Evolutionary conservation across 2,329 filamentous ascomycete species (phyloP).

Genomic region (Xylaria sp.): DNA sequence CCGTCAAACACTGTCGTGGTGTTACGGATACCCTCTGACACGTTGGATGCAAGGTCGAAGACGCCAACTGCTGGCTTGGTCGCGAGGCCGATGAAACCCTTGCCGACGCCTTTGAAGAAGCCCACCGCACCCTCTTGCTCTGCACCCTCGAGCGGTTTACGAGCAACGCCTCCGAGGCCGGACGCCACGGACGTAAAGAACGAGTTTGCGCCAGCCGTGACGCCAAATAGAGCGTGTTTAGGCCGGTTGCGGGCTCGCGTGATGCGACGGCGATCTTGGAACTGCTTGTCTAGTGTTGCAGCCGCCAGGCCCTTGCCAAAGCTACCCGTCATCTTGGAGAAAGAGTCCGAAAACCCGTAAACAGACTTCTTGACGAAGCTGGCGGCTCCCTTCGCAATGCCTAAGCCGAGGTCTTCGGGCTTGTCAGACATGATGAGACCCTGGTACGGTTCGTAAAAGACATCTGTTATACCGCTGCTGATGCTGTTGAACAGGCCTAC

Average conservation of each 20-base stretch:
- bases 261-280: slow-evolving; percentile 94
- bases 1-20: slow-evolving; percentile 98
- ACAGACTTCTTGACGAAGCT: slow-evolving; percentile 99
- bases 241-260: slow-evolving; percentile 89
- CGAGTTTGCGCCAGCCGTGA: slow-evolving; percentile 92
- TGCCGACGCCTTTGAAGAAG: slow-evolving; percentile 97
- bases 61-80: slow-evolving; percentile 97
- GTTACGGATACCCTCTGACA: slow-evolving; percentile 96
- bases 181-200: slow-evolving; percentile 91
- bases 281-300: slow-evolving; percentile 96
- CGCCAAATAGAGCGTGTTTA: slow-evolving; percentile 95
- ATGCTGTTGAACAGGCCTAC: slow-evolving; percentile 98
- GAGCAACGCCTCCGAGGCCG: slow-evolving; percentile 88
- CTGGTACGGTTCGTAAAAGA: slow-evolving; percentile 99
- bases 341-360: slow-evolving; percentile 94
- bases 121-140: slow-evolving; percentile 93
- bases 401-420: slow-evolving; percentile 91
- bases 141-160: slow-evolving; percentile 92
- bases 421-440: slow-evolving; percentile 94
- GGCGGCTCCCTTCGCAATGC: slow-evolving; percentile 93
- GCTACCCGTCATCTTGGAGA: slow-evolving; percentile 96
- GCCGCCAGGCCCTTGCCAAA: slow-evolving; percentile 95
- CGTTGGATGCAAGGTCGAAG: slow-evolving; percentile 94
- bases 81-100: slow-evolving; percentile 89
- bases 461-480: slow-evolving; percentile 93